These are phyloP conservation scores for Colletotrichum sp. DNA, from an alignment of 2,329 filamentous ascomycete species.

Conservation along the genomic window DNA sequence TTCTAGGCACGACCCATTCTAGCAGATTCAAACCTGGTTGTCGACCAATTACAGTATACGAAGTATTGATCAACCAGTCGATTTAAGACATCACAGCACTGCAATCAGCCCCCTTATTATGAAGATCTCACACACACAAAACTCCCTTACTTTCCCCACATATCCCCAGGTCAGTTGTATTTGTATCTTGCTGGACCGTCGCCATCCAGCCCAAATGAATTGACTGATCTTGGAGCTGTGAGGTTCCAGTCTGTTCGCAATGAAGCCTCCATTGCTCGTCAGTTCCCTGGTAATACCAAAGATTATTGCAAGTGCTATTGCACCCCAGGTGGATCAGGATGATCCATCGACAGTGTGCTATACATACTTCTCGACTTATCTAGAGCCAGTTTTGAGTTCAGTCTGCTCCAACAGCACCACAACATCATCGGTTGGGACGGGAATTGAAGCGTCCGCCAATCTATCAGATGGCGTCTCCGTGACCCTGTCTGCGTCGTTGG, in stretches of 20 bases:
- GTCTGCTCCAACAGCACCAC: not conserved
- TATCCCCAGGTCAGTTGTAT: not conserved
- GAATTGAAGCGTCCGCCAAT: not conserved
- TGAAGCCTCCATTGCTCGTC: not conserved
- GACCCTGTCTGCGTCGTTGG: not conserved
- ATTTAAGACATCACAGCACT: not conserved
- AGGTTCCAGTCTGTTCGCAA: not conserved
- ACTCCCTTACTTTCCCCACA: not conserved
- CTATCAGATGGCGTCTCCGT: not conserved
- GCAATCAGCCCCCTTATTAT: not conserved
- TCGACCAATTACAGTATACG: not conserved
- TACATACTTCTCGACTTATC: not conserved
- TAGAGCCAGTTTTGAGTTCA: not conserved
- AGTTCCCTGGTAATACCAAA: not conserved
- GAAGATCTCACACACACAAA: not conserved
- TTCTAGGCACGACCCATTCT: not conserved
- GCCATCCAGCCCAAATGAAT: not conserved
- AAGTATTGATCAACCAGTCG: not conserved
- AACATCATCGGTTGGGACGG: not conserved
- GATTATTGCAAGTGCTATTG: not conserved
- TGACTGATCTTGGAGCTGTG: rapidly evolving
- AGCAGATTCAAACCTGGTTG: not conserved
- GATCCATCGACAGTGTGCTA: not conserved
- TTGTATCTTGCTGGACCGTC: not conserved
- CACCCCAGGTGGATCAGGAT: not conserved